A percentile compares a stretch with the other conserved stretches of the same genome.
These are phyloP conservation scores for Aurantiochytrium sp. DNA, from an alignment of 108 stramenopile species.

Conservation along the genomic window DNA sequence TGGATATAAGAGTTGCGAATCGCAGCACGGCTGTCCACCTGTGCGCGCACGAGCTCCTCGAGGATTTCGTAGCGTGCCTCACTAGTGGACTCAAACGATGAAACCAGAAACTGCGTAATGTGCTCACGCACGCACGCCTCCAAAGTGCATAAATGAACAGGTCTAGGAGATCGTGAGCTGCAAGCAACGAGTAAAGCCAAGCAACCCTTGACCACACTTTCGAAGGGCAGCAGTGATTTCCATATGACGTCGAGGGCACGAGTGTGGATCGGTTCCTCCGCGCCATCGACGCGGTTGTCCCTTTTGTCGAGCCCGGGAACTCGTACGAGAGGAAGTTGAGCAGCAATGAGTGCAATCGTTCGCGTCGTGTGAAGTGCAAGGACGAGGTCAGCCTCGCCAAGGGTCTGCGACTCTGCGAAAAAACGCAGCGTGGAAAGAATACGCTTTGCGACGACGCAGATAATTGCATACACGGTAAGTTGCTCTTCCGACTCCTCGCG, in stretches of 20 bases:
- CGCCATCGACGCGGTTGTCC: not conserved
- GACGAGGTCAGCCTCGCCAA: not conserved
- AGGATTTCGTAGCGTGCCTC: not conserved
- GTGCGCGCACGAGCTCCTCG: not conserved
- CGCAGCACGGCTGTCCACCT: not conserved
- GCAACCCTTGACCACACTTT: not conserved
- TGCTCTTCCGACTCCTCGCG: not conserved
- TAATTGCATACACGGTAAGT: not conserved
- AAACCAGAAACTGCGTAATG: not conserved
- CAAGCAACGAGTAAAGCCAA: not conserved
- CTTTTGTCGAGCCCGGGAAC: not conserved
- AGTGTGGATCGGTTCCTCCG: not conserved
- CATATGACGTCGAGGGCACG: not conserved
- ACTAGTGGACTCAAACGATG: not conserved
- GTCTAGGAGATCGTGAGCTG: not conserved
- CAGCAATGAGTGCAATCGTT: not conserved
- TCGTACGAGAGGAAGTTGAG: not conserved
- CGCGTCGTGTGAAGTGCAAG: not conserved
- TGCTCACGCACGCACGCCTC: not conserved
- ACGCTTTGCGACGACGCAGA: not conserved
- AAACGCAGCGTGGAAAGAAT: not conserved
- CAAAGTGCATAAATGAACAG: not conserved
- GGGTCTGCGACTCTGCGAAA: not conserved
- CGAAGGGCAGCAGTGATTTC: not conserved
- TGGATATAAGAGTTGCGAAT: not conserved